Percentiles rank a stretch among this genome's conserved stretches.
phyloP scores from a whole-genome alignment of 2,329 filamentous ascomycete genomes.

The Xylaria sp. region DNA sequence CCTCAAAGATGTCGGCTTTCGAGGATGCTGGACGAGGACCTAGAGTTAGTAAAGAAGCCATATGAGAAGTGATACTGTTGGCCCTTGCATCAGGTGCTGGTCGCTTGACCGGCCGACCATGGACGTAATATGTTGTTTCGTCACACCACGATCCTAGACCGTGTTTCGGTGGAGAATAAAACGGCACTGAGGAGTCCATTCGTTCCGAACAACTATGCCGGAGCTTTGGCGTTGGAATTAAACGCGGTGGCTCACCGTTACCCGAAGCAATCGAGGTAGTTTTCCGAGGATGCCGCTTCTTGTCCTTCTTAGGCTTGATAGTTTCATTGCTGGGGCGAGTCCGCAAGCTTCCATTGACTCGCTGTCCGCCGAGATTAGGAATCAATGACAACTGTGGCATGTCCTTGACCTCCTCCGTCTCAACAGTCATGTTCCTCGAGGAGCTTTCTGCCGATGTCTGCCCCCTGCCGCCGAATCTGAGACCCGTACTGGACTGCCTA shows the following conservation, averaged over 20 bases:
- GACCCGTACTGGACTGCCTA: slow-evolving; percentile 62
- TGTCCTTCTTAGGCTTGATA: slow-evolving; percentile 89
- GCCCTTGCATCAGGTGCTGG: slow-evolving; percentile 22
- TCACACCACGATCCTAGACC: slow-evolving; percentile 34
- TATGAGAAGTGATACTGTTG: slow-evolving; percentile 34
- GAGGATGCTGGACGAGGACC: slow-evolving; percentile 62
- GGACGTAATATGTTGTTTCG: slow-evolving; percentile 23
- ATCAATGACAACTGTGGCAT: slow-evolving; percentile 78
- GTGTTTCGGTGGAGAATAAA: slow-evolving; percentile 34
- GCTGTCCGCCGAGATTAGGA: slow-evolving; percentile 56
- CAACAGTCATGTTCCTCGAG: slow-evolving; percentile 88
- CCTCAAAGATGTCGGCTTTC: slow-evolving; percentile 97
- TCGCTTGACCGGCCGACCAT: slow-evolving; percentile 19
- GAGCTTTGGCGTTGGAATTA: slow-evolving; percentile 31
- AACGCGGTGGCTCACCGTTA: slow-evolving; percentile 57
- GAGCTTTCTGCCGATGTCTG: slow-evolving; percentile 67
- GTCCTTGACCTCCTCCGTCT: slow-evolving; percentile 91
- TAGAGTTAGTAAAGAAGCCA: slow-evolving; percentile 43
- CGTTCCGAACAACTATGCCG: slow-evolving; percentile 40
- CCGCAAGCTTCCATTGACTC: slow-evolving; percentile 66
- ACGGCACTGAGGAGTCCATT: slow-evolving; percentile 32
- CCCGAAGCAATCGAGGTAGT: slow-evolving; percentile 64
- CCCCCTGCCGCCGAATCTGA: slow-evolving; percentile 60
- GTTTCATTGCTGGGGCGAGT: slow-evolving; percentile 92
- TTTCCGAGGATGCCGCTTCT: slow-evolving; percentile 74